phyloP scores from a whole-genome alignment of 208 protist genomes.

The Lotmaria passim region DNA sequence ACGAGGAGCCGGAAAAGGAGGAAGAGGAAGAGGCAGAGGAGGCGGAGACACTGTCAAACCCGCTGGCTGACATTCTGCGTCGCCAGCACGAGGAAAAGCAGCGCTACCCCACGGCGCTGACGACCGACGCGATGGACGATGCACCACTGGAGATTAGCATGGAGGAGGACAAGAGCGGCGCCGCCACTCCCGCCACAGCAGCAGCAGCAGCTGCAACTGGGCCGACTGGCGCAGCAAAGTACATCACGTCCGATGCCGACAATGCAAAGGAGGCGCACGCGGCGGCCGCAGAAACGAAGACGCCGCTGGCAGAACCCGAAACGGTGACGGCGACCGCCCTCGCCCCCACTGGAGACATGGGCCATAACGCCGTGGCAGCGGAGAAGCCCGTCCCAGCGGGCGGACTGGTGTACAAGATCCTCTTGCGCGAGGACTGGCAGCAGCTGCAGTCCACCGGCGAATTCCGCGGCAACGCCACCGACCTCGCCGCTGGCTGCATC shows the following conservation, averaged over 20 bases:
- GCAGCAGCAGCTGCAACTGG: no score
- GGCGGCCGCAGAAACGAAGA: not conserved
- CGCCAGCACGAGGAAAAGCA: constrained; percentile 29
- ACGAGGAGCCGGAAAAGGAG: not conserved
- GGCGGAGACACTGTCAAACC: constrained; percentile 3
- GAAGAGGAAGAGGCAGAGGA: constrained; percentile 7
- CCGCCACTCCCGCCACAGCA: not conserved
- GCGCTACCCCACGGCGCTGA: constrained; percentile 25
- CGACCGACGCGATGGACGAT: constrained; percentile 21
- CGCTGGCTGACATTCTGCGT: constrained; percentile 19
- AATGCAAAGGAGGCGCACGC: not conserved
- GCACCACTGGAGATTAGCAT: constrained; percentile 30
- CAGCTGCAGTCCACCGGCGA: constrained; percentile 3
- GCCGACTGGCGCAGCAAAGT: not conserved
- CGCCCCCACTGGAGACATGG: no score
- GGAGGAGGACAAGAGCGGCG: constrained; percentile 3
- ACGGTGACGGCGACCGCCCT: not conserved
- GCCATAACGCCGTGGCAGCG: not conserved
- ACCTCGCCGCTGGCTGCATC: constrained; percentile 7
- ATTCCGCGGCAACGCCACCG: constrained; percentile 4
- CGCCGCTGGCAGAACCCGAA: constrained; percentile 4
- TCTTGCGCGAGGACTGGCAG: constrained; percentile 1
- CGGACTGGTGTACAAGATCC: constrained; percentile 19
- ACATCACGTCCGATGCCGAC: not conserved
- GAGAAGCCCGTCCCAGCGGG: not conserved